Evolutionary conservation across 2,329 filamentous ascomycete species (phyloP).

Genomic region (Tricladium varicosporioides): DNA sequence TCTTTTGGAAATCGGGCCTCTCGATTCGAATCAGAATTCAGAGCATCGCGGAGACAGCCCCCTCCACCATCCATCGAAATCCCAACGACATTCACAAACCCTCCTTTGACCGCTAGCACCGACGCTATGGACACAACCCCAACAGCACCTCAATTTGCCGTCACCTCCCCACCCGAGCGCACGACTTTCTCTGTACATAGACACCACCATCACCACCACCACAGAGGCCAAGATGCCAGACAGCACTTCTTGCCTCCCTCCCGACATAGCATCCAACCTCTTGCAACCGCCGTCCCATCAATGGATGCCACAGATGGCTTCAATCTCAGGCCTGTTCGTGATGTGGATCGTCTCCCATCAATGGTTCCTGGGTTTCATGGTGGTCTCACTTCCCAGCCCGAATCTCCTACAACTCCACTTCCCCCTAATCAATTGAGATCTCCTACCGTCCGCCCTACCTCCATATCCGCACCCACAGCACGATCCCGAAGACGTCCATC

Average conservation of each 20-base stretch:
- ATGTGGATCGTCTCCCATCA: conserved; percentile 78
- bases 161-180: conserved; percentile 70
- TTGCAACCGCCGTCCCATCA: conserved; percentile 63
- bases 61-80: conserved; percentile 85
- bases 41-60: conserved; percentile 70
- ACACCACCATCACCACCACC: conserved; percentile 50
- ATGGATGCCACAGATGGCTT: conserved; percentile 72
- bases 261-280: conserved; percentile 59
- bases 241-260: conserved; percentile 48
- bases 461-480: conserved; percentile 49
- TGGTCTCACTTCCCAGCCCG: conserved; percentile 80
- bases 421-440: conserved; percentile 63
- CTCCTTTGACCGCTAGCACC: conserved; percentile 45
- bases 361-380: conserved; percentile 71
- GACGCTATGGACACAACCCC: conserved; percentile 59
- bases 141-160: conserved; percentile 57
- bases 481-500: conserved; percentile 72
- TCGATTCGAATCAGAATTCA: conserved; percentile 56
- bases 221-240: conserved; percentile 50
- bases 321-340: conserved; percentile 72
- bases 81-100: conserved; percentile 51
- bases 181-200: conserved; percentile 59
- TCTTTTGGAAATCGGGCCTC: conserved; percentile 52
- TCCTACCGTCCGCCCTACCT: conserved; percentile 52
- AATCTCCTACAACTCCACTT: conserved; percentile 83